Percentiles rank a stretch among this genome's conserved stretches.
These are phyloP conservation scores for Hymenoscyphus linearis DNA, from an alignment of 2,329 filamentous ascomycete genomes.

Conservation along the genomic window DNA sequence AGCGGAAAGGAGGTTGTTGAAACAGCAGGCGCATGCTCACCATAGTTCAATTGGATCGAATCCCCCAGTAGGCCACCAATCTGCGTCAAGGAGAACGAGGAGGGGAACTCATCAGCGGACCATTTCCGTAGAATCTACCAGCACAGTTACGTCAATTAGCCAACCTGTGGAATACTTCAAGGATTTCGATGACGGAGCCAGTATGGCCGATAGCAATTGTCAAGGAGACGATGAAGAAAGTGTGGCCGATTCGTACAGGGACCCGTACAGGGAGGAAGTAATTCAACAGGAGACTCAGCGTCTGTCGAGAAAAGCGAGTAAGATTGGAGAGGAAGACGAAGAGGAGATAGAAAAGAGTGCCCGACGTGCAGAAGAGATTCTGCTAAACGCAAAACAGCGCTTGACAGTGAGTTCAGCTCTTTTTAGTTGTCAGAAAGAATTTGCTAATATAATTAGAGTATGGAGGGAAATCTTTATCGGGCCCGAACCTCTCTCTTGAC, in stretches of 20 bases:
- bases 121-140: constrained; percentile 54
- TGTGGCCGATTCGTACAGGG: constrained; percentile 38
- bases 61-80: constrained; percentile 41
- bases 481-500: constrained; percentile 63
- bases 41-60: constrained; percentile 37
- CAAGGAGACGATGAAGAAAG: constrained; percentile 65
- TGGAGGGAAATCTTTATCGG: constrained; percentile 85
- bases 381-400: constrained; percentile 86
- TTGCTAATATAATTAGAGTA: constrained; percentile 54
- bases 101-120: constrained; percentile 44
- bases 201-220: constrained; percentile 60
- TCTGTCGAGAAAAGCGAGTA: constrained; percentile 22
- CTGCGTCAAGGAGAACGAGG: constrained; percentile 43
- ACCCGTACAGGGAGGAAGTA: constrained; percentile 31
- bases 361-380: constrained; percentile 78
- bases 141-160: constrained; percentile 50
- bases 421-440: not conserved
- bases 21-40: constrained; percentile 22
- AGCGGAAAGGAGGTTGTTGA: constrained; percentile 28
- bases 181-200: constrained; percentile 57
- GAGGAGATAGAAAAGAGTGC: constrained; percentile 66
- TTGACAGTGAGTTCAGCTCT: constrained; percentile 61
- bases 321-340: constrained; percentile 43
- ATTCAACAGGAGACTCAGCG: constrained; percentile 27
- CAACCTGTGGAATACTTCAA: constrained; percentile 45